Evolutionary conservation across 2,329 filamentous ascomycete species (phyloP).

Genomic region (Alternaria brassicae): DNA sequence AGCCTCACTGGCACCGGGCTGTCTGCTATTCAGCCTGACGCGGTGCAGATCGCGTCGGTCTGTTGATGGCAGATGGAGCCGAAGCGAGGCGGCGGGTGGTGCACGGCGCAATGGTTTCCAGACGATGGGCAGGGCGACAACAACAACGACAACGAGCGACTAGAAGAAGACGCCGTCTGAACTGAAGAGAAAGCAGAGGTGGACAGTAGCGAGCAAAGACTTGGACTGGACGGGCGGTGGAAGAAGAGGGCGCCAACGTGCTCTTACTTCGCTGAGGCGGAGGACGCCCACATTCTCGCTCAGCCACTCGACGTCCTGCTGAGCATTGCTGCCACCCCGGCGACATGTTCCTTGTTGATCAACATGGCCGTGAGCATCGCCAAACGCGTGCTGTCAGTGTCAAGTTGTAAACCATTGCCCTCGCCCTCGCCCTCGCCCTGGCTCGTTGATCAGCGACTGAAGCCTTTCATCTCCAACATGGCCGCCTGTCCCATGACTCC

Average conservation of each 20-base stretch:
- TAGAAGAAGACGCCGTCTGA: background rate
- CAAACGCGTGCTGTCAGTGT: background rate
- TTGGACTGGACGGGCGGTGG: slow-evolving; percentile 16
- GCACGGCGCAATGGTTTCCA: slow-evolving; percentile 13
- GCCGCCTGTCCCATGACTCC: background rate
- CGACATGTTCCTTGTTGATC: slow-evolving; percentile 9
- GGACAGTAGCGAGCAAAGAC: slow-evolving; percentile 3
- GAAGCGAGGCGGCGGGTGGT: slow-evolving; percentile 18
- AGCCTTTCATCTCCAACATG: background rate
- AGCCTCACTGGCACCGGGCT: slow-evolving; percentile 17
- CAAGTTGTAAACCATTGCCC: too few species aligned
- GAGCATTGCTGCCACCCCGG: slow-evolving; percentile 15
- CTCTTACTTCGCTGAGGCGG: slow-evolving; percentile 28
- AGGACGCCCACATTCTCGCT: slow-evolving; percentile 24
- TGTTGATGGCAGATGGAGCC: slow-evolving; percentile 17
- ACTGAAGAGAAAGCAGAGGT: background rate
- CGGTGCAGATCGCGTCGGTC: slow-evolving; percentile 30
- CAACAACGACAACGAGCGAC: slow-evolving; percentile 14
- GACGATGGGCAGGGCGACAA: slow-evolving; percentile 7
- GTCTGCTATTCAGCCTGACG: slow-evolving; percentile 32
- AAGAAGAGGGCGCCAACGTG: slow-evolving; percentile 18
- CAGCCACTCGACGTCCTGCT: slow-evolving; percentile 29
- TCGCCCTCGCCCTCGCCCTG: background rate
- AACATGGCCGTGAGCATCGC: slow-evolving; percentile 3
- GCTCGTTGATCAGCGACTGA: background rate